phyloP scores from a whole-genome alignment of 305 asterid genomes.

The Solanum aculeatissimum region DNA sequence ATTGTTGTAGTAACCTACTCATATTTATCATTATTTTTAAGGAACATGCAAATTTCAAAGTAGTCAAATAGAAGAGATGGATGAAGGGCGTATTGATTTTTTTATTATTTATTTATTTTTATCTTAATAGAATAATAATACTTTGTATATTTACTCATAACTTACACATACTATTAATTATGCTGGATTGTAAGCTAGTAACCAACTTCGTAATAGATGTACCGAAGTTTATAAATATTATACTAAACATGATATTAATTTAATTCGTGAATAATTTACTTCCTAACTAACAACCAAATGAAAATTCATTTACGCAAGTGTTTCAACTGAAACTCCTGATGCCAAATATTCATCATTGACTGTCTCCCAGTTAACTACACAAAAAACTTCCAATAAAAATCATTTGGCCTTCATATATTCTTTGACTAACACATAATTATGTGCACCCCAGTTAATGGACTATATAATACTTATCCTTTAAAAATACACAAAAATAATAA shows the following conservation, averaged over 20 bases:
- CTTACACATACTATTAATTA: background rate
- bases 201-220: background rate
- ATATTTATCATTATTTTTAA: no score
- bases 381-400: background rate
- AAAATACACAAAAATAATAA: background rate
- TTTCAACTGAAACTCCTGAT: background rate
- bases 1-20: no score
- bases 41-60: no score
- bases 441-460: background rate
- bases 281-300: background rate
- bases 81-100: background rate
- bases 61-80: background rate
- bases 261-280: background rate
- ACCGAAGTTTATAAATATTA: background rate
- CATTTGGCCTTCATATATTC: background rate
- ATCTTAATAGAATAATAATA: background rate
- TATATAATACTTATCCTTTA: background rate
- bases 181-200: background rate
- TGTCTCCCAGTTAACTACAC: background rate
- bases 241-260: background rate
- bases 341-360: background rate
- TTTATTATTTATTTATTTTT: background rate
- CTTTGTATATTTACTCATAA: background rate
- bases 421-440: background rate
- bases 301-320: background rate